These are phyloP conservation scores for Pestalotiopsis sp. DNA, from an alignment of 2,329 filamentous ascomycete genomes.

Conservation along the genomic window DNA sequence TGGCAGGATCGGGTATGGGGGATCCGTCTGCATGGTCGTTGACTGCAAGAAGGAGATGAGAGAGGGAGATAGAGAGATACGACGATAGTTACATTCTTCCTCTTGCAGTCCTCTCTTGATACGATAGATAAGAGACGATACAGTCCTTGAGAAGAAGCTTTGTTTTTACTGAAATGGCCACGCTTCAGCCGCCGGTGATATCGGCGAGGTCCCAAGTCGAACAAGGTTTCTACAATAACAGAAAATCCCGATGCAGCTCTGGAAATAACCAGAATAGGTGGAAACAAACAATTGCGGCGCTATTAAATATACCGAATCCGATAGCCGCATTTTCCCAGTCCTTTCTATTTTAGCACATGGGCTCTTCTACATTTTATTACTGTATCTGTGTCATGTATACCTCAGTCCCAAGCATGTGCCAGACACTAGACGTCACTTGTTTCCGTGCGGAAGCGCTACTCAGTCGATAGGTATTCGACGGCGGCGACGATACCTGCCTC, in stretches of 20 bases:
- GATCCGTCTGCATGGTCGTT: neutral
- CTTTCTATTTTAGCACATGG: neutral
- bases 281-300: neutral
- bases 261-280: neutral
- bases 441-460: neutral
- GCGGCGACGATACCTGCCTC: neutral
- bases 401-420: neutral
- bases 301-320: neutral
- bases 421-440: neutral
- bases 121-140: neutral
- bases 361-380: neutral
- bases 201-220: neutral
- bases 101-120: neutral
- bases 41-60: neutral
- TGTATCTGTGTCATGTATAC: neutral
- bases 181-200: neutral
- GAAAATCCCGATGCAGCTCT: neutral
- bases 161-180: neutral
- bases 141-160: neutral
- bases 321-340: neutral
- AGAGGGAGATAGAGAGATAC: neutral
- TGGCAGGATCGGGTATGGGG: neutral
- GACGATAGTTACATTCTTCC: neutral
- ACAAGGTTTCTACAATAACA: neutral
- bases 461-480: neutral